These are phyloP conservation scores for Violaceomyces palustris DNA, from an alignment of 1,284 basidiomycete species.

Conservation along the genomic window DNA sequence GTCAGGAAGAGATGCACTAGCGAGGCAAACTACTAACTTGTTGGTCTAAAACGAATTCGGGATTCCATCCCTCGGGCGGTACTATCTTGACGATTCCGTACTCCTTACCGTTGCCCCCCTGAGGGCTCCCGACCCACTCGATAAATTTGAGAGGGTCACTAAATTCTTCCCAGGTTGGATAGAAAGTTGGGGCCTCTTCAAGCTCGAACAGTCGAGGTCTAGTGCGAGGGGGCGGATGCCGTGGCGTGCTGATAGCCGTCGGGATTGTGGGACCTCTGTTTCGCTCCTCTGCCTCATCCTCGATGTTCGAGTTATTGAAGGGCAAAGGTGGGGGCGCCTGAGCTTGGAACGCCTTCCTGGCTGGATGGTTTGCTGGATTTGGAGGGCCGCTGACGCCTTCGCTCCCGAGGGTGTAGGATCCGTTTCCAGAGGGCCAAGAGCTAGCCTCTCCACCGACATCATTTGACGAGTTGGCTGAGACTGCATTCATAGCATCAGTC, in stretches of 20 bases:
- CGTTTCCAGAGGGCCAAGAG: background rate
- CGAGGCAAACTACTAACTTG: constrained; percentile 63
- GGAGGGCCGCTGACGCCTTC: constrained; percentile 4
- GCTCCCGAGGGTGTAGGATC: background rate
- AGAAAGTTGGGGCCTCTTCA: constrained; percentile 82
- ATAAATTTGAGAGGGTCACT: constrained; percentile 94
- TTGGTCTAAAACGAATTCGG: constrained; percentile 96
- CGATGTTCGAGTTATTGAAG: constrained; percentile 5
- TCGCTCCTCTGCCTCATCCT: too few relatives aligned
- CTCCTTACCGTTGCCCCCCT: constrained; percentile 62
- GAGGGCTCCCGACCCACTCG: constrained; percentile 65
- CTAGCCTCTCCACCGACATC: constrained; percentile 1
- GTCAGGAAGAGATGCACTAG: background rate
- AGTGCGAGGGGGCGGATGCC: constrained; percentile 26
- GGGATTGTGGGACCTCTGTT: constrained; percentile 30
- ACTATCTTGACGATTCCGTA: constrained; percentile 96
- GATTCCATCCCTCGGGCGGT: constrained; percentile 87
- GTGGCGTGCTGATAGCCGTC: constrained; percentile 36
- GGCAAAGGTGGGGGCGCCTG: constrained; percentile 16
- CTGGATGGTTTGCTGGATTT: constrained; percentile 23
- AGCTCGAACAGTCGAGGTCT: constrained; percentile 65
- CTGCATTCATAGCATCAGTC: constrained; percentile 20
- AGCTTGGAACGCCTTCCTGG: constrained; percentile 20
- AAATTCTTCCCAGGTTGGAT: constrained; percentile 84
- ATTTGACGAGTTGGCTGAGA: constrained; percentile 8